These are phyloP conservation scores for Kurtzmaniella quercitrusa DNA, from an alignment of 1,139 yeast species.

Conservation along the genomic window DNA sequence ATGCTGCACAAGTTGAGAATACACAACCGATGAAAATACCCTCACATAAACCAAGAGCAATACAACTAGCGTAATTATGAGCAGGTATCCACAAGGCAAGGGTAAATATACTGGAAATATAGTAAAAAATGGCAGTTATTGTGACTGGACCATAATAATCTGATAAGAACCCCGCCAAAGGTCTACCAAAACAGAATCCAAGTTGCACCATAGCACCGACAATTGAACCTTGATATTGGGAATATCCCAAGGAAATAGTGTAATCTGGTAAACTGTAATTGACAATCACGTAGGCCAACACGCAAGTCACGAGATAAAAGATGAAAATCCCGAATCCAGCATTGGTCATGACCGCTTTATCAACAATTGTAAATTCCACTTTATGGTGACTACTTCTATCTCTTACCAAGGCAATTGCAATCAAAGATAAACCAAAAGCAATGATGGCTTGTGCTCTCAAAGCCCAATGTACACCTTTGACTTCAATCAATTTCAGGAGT, in stretches of 20 bases:
- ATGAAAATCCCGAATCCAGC: slow-evolving; percentile 26
- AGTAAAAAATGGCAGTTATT: slow-evolving; percentile 28
- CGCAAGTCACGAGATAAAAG: slow-evolving; percentile 28
- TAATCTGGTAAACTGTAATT: slow-evolving; percentile 32
- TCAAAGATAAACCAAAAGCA: slow-evolving; percentile 21
- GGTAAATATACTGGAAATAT: slow-evolving; percentile 33
- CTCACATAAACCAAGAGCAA: slow-evolving; percentile 21
- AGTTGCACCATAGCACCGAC: slow-evolving; percentile 45
- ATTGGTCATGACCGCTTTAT: slow-evolving; percentile 20
- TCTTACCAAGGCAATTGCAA: slow-evolving; percentile 18
- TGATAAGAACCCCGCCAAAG: slow-evolving; percentile 43
- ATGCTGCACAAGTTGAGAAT: slow-evolving; percentile 27
- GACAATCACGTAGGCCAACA: slow-evolving; percentile 34
- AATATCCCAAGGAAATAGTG: slow-evolving; percentile 23
- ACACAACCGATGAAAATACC: slow-evolving; percentile 27
- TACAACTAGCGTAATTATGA: slow-evolving; percentile 43
- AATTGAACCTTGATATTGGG: slow-evolving; percentile 40
- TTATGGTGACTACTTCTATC: slow-evolving; percentile 12
- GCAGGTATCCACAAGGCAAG: slow-evolving; percentile 64
- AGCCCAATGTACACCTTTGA: slow-evolving; percentile 34
- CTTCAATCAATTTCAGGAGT: slow-evolving; percentile 23
- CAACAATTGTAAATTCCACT: slow-evolving; percentile 19
- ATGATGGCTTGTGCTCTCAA: slow-evolving; percentile 32
- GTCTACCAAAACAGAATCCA: slow-evolving; percentile 38
- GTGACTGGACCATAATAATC: slow-evolving; percentile 46